Conservation (phyloP, 2,329 filamentous ascomycete species). For the Verticillium nubilum region DNA sequence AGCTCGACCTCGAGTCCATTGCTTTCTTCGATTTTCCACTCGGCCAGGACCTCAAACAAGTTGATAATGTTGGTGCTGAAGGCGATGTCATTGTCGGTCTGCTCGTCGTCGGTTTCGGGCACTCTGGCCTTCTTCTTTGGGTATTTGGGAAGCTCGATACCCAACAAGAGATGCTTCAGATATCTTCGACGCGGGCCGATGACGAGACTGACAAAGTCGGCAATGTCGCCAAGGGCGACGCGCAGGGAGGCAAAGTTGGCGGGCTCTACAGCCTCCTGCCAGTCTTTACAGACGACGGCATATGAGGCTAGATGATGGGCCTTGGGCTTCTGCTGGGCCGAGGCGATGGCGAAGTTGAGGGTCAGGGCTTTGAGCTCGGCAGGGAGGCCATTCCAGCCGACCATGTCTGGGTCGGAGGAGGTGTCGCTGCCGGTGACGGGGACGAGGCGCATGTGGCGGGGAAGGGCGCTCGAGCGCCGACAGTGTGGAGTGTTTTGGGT, state of each 20-base stretch:
- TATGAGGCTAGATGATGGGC: conserved; percentile 9
- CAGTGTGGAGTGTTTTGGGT: background rate
- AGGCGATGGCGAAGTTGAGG: conserved; percentile 1
- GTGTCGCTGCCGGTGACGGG: background rate
- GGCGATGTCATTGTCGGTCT: conserved; percentile 17
- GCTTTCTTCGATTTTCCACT: conserved; percentile 12
- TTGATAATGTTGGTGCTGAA: conserved; percentile 18
- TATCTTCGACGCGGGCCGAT: conserved; percentile 13
- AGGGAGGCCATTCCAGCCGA: conserved; percentile 12
- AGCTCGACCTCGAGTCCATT: conserved; percentile 17
- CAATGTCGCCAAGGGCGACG: conserved; percentile 12
- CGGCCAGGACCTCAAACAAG: conserved; percentile 16
- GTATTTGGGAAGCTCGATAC: conserved; percentile 17
- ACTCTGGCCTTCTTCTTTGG: conserved; percentile 8
- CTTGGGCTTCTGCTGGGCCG: background rate
- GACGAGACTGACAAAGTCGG: conserved; percentile 15
- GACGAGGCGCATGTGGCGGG: background rate
- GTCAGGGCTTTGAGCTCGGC: conserved; percentile 10
- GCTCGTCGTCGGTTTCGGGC: conserved; percentile 17
- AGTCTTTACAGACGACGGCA: conserved; percentile 19
- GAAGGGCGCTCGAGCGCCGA: background rate
- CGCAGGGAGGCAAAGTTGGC: conserved; percentile 16
- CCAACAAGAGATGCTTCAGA: conserved; percentile 15
- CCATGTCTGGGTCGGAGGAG: conserved; percentile 5
- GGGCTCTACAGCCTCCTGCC: conserved; percentile 19